These are phyloP conservation scores for Globisporangium abappressorium DNA, from an alignment of 352 stramenopile genomes.

Conservation along the genomic window DNA sequence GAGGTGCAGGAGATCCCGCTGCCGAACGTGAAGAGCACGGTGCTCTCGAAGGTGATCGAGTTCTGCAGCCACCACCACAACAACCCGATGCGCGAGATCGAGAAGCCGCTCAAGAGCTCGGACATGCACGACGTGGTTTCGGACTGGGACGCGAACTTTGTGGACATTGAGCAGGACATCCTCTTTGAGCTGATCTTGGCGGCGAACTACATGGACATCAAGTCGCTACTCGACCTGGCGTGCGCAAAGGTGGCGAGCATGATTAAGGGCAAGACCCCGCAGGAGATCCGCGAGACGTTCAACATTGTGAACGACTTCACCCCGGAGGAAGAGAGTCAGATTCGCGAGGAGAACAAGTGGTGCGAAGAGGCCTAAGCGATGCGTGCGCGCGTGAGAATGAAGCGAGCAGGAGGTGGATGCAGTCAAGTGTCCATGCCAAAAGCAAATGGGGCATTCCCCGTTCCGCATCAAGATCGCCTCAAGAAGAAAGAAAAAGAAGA, in stretches of 20 bases:
- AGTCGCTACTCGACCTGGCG: slow-evolving; percentile 91
- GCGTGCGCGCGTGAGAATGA: not conserved
- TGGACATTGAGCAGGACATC: slow-evolving; percentile 98
- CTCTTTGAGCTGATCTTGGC: slow-evolving; percentile 99
- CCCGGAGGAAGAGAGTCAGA: slow-evolving; percentile 98
- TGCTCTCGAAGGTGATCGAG: slow-evolving; percentile 97
- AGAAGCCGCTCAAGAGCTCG: slow-evolving; percentile 98
- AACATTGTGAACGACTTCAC: slow-evolving; percentile 99
- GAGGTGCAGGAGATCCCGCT: slow-evolving; percentile 96
- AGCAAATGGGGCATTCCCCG: not conserved
- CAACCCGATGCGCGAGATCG: slow-evolving; percentile 98
- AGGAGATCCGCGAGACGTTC: slow-evolving; percentile 99
- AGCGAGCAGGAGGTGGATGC: not conserved
- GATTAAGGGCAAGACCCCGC: slow-evolving; percentile 97
- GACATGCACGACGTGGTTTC: slow-evolving; percentile 99
- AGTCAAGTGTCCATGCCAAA: not conserved
- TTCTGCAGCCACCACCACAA: slow-evolving; percentile 95
- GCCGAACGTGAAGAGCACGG: slow-evolving; percentile 96
- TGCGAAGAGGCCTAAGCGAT: slow-evolving; percentile 96
- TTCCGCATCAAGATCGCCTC: not conserved
- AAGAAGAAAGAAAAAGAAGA: not conserved
- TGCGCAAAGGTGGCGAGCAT: slow-evolving; percentile 92
- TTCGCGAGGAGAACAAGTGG: slow-evolving; percentile 99
- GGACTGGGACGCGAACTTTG: slow-evolving; percentile 99
- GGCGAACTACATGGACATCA: slow-evolving; percentile 99